These are phyloP conservation scores for Lecanicillium sp. DNA, from an alignment of 2,329 filamentous ascomycete species.

Conservation along the genomic window DNA sequence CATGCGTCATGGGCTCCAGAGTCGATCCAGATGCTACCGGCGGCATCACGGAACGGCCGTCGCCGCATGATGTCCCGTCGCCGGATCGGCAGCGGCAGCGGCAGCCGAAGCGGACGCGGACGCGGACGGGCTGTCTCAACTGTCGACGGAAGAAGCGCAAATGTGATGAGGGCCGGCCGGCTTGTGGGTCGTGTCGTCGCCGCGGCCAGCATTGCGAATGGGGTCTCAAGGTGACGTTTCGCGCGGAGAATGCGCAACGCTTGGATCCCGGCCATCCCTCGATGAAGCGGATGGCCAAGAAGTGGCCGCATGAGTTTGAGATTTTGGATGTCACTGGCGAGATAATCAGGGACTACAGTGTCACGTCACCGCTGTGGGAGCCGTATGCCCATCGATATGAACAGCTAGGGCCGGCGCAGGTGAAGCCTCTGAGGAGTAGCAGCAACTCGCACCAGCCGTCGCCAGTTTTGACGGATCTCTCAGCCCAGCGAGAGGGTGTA, in stretches of 20 bases:
- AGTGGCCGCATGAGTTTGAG: conserved; percentile 21
- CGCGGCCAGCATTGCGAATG: conserved; percentile 25
- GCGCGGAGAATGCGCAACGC: conserved; percentile 26
- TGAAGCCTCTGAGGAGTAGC: not conserved
- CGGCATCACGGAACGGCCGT: too few relatives aligned
- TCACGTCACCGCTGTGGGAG: conserved; percentile 5
- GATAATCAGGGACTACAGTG: conserved; percentile 25
- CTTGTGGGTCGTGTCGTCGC: conserved; percentile 25
- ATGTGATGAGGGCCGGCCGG: conserved; percentile 26
- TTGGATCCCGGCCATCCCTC: conserved; percentile 23
- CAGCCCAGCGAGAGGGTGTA: not conserved
- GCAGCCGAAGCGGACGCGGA: conserved; percentile 20
- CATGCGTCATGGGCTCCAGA: too few relatives aligned
- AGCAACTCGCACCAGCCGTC: conserved; percentile 3
- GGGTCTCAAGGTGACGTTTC: conserved; percentile 29
- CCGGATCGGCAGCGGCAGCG: too few relatives aligned
- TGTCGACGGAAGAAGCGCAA: conserved; percentile 30
- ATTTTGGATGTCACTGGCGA: conserved; percentile 28
- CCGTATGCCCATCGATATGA: not conserved
- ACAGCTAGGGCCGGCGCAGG: not conserved
- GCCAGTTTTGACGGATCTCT: not conserved
- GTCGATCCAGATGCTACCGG: too few relatives aligned
- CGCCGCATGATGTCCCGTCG: too few relatives aligned
- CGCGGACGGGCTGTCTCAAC: conserved; percentile 27
- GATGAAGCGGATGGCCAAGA: conserved; percentile 21